Percentiles rank a stretch among this genome's conserved stretches.
Evolutionary conservation across 768 basidiomycete species (phyloP).

Genomic region (Mycena vitilis): DNA sequence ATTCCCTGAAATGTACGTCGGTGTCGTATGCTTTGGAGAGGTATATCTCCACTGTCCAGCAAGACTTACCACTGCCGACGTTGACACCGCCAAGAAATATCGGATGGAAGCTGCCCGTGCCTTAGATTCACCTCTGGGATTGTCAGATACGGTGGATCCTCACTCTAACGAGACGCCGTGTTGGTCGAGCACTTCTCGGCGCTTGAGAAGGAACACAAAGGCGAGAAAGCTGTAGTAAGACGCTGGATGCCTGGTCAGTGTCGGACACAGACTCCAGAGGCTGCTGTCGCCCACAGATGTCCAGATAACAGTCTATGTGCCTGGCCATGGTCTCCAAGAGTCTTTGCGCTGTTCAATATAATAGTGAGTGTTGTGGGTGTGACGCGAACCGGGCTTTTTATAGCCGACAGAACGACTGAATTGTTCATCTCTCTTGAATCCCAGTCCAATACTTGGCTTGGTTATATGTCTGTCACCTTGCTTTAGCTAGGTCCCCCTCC

Average conservation of each 20-base stretch:
- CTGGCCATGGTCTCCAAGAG: constrained; percentile 17
- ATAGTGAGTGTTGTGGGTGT: too few species aligned
- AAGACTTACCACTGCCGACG: constrained; percentile 27
- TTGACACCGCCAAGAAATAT: constrained; percentile 36
- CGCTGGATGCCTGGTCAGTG: constrained; percentile 13
- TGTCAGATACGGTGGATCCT: not conserved
- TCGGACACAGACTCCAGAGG: too few species aligned
- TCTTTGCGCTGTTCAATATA: too few species aligned
- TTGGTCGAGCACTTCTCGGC: constrained; percentile 24
- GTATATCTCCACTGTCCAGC: too few species aligned
- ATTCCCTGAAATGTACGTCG: constrained; percentile 17
- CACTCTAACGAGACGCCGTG: constrained; percentile 34
- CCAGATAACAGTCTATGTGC: constrained; percentile 37
- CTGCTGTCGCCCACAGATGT: constrained; percentile 25
- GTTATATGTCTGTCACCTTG: too few species aligned
- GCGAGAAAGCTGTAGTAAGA: constrained; percentile 33
- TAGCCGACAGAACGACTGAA: too few species aligned
- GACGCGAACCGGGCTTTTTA: too few species aligned
- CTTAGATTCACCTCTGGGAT: not conserved
- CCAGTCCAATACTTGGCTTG: too few species aligned
- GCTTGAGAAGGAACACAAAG: constrained; percentile 29
- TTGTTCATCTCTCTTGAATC: too few species aligned
- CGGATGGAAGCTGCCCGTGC: constrained; percentile 27
- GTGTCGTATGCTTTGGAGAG: not conserved
- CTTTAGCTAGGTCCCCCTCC: too few species aligned